Evolutionary conservation across 257 asterid genomes (phyloP), one percentile per base, ranked within the genome.

Genomic region (Catharanthus roseus): DNA sequence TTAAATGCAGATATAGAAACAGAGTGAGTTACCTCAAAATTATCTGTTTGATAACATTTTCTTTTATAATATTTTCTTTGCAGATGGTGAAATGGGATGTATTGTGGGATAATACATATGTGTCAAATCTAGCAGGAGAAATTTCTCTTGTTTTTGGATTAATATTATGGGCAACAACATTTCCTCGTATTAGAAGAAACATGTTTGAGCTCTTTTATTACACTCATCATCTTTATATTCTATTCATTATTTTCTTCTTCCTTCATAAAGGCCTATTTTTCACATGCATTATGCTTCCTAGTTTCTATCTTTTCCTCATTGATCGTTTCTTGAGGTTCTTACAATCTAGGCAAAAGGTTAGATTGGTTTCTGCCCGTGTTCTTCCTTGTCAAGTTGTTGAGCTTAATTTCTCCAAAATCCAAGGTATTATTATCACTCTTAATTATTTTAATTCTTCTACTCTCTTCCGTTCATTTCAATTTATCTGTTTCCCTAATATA

Each of bases 61-160:
- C n/a, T n/a, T n/a, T n/a, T n/a, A n/a, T n/a, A n/a, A n/a, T n/a
- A n/a, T n/a, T n/a, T n/a, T n/a, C n/a, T n/a, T n/a, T 75, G 77
- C 83, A 93, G 98, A 81, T 87, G 84, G 54, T 90, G 47, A 79
- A 79, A 81, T 93, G 98, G 98, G 93, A 88, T 65, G 91, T 83
- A 12, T 64, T 86, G 85, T 72, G 78, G 82, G 82, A 78, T 28
- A 65, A 31, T 16, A 78, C 78, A 8, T 87, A 93, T 77, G 95
- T 89, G 42, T 86, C 97, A 77, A 90, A 93, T 79, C 74, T 93
- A 79, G 90, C 99, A 11, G 99, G 99, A 74, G 99, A 93, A 75
- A 81, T 93, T 0, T 79, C 89, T 49, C 50, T 93, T 68, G 1
- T 93, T 39, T 73, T 80, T 79, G 99, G 96, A 73, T 64, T 93